Evolutionary conservation across 495 filamentous ascomycete species (phyloP).

Genomic region (Staphylotrichum tortipilum): DNA sequence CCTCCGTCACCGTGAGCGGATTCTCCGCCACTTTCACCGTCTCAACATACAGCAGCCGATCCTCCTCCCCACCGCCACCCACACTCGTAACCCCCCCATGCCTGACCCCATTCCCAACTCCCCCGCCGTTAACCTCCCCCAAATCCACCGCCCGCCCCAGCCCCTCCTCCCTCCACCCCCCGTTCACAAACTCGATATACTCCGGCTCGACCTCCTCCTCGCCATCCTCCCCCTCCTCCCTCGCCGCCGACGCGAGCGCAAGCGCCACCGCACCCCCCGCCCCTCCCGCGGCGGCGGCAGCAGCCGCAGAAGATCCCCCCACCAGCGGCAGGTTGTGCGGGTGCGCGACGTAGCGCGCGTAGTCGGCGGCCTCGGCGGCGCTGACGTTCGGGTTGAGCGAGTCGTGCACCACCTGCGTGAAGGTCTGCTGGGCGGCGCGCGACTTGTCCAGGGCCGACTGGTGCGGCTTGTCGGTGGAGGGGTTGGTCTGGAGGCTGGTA

Average conservation of each 20-base stretch:
- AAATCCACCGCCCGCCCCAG: conserved; percentile 4
- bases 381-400: conserved; percentile 73
- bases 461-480: conserved; percentile 22
- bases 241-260: no score
- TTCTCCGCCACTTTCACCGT: conserved; percentile 70
- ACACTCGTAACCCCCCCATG: neutral
- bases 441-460: conserved; percentile 51
- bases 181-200: conserved; percentile 65
- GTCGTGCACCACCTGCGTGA: conserved; percentile 72
- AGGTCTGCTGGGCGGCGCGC: conserved; percentile 71
- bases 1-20: conserved; percentile 75
- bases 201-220: conserved; percentile 48
- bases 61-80: conserved; percentile 44
- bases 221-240: no score
- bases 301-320: conserved; percentile 47
- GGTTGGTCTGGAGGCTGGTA: neutral
- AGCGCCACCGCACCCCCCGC: no score
- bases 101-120: neutral
- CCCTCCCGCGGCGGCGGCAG: conserved; percentile 40
- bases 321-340: conserved; percentile 85
- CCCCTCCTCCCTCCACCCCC: conserved; percentile 38
- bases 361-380: conserved; percentile 68
- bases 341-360: conserved; percentile 83
- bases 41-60: conserved; percentile 64
- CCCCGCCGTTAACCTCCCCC: no score